Percentiles rank a stretch among this genome's conserved stretches.
Evolutionary conservation across 1,139 yeast genomes (phyloP).

Genomic region (Debaryomyces sp.): DNA sequence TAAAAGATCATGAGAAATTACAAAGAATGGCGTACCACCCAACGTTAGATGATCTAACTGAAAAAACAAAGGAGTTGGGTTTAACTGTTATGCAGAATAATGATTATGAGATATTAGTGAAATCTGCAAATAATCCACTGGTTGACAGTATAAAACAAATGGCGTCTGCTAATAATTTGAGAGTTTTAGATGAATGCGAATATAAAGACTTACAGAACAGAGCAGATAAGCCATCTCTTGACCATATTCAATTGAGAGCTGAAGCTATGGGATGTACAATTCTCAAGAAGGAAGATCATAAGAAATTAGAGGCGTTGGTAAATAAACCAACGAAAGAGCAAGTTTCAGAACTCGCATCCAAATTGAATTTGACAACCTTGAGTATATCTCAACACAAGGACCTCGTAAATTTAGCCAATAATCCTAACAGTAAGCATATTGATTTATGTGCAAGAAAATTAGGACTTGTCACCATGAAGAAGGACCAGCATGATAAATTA

Average conservation of each 20-base stretch:
- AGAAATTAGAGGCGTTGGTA: constrained; percentile 18
- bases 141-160: constrained; percentile 27
- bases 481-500: constrained; percentile 28
- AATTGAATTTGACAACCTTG: constrained; percentile 12
- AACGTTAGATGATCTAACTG: constrained; percentile 12
- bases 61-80: constrained; percentile 18
- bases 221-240: constrained; percentile 25
- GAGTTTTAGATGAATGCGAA: constrained; percentile 19
- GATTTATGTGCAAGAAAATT: constrained; percentile 33
- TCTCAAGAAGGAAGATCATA: constrained; percentile 15
- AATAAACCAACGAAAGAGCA: constrained; percentile 25
- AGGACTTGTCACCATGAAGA: constrained; percentile 27
- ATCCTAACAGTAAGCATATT: constrained; percentile 27
- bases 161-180: constrained; percentile 15
- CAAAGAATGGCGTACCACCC: constrained; percentile 15
- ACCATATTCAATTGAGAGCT: constrained; percentile 24
- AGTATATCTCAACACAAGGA: constrained; percentile 20
- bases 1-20: neutral
- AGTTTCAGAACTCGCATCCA: constrained; percentile 17
- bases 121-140: constrained; percentile 23
- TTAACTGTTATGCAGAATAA: constrained; percentile 17
- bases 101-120: constrained; percentile 19
- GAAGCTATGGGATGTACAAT: constrained; percentile 14
- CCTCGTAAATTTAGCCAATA: constrained; percentile 16
- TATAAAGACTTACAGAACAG: constrained; percentile 17